These are phyloP conservation scores for Volvariella volvacea DNA, from an alignment of 1,284 basidiomycete genomes.

Conservation along the genomic window DNA sequence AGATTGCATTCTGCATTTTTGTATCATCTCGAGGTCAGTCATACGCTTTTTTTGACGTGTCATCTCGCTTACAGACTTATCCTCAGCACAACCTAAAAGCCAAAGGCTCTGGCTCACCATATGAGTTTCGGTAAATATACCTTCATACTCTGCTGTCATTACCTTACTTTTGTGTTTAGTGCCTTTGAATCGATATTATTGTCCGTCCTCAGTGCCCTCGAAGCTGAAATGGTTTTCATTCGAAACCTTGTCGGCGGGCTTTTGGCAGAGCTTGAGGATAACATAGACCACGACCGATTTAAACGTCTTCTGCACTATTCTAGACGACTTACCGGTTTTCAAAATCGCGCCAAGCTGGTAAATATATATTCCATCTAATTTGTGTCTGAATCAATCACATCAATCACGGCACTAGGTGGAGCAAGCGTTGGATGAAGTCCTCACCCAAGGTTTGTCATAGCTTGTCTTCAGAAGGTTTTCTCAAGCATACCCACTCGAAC, in stretches of 20 bases:
- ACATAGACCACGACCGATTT: constrained; percentile 90
- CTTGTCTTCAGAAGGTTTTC: neutral
- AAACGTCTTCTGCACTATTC: constrained; percentile 88
- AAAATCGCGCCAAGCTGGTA: constrained; percentile 81
- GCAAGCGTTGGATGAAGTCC: constrained; percentile 82
- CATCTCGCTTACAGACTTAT: neutral
- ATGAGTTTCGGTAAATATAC: constrained; percentile 77
- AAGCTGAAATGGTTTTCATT: constrained; percentile 90
- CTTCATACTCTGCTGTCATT: neutral
- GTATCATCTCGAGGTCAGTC: constrained; percentile 79
- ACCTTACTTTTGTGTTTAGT: constrained; percentile 32
- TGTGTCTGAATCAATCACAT: neutral
- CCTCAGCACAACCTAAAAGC: constrained; percentile 71
- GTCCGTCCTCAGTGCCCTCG: constrained; percentile 83
- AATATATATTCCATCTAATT: constrained; percentile 12
- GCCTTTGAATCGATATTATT: constrained; percentile 88
- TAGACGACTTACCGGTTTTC: constrained; percentile 78
- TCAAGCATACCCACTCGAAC: constrained; percentile 2
- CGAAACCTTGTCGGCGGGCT: constrained; percentile 82
- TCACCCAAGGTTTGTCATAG: constrained; percentile 66
- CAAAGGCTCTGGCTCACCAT: constrained; percentile 63
- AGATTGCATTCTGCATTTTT: constrained; percentile 82
- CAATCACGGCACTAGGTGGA: constrained; percentile 54
- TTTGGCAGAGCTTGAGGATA: constrained; percentile 86
- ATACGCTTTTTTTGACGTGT: constrained; percentile 4